Base-by-base conservation (phyloP, 768 basidiomycete genomes). In the Mycena haematopus region DNA sequence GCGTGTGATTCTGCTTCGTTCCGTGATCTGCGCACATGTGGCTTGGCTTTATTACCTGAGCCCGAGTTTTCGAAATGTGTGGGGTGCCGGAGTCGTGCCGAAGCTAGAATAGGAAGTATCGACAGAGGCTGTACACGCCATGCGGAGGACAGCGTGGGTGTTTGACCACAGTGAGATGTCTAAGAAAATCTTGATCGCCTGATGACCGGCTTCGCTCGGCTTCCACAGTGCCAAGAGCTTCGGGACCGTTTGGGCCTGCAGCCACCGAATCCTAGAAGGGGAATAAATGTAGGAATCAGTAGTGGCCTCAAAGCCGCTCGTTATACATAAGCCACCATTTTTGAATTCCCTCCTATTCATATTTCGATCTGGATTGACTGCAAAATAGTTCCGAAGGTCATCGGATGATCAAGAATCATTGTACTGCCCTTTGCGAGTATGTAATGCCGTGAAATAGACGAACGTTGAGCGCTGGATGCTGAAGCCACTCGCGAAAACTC, bases 101-200 rank as follows among this genome's bases (percentile, higher is more conserved):
- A 29, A 15, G 11, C 25, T 17, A 3, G 21, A 40, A 11, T 21
- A 45, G 25, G 6, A 52, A 22, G 50, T 31, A 47, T 55, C 44
- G 42, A 46, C 55, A 21, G 45, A 56, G 55, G 55, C 55, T 56
- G 55, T 56, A 21, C 44, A 24, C 19, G 50, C 53, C 54, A 56
- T 57, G 33, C 45, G 24, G 7, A 52, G 17, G 56, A 49, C 56
- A 57, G 56, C 56, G 56, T 57, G 56, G 24, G 46, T 29, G 4
- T 31, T 31, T 42, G 53, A 47, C 22, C 46, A 8, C 22, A 49
- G 45, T 36, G 15, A 9, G 9, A 31, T 31, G 29, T 31, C 29
- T 31, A 31, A 31, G 9, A 31, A 31, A 31, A 31, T 9, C n/a
- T 33, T 11, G 31, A 33, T 33, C 31, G 31, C 31, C 31, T 33